Evolutionary conservation across 148 eudicot species (phyloP).

Genomic region (Silene uniflora): DNA sequence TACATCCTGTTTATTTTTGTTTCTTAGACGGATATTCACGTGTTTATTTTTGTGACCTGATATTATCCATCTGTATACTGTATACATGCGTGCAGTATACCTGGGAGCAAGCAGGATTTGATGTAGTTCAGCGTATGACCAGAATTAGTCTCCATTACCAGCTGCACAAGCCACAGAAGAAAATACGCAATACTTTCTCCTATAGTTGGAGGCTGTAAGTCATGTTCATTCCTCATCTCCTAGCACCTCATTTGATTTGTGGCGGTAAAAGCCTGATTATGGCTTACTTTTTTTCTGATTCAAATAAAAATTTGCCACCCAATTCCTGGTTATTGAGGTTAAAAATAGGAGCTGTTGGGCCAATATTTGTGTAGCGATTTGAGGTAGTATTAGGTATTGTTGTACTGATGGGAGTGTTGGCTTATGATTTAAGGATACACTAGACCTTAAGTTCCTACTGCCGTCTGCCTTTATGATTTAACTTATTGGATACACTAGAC

Average conservation of each 20-base stretch:
- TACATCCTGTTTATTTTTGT: too few species aligned
- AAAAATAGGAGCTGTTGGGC: background rate
- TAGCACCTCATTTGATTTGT: background rate
- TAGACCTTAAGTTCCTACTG: too few species aligned
- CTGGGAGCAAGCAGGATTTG: slow-evolving; percentile 98
- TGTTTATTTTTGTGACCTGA: background rate
- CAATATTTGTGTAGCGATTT: background rate
- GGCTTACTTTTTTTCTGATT: background rate
- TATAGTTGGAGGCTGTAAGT: slow-evolving; percentile 99
- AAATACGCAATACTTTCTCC: slow-evolving; percentile 82
- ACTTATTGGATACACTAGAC: too few species aligned
- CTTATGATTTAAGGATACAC: background rate
- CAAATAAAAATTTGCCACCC: background rate
- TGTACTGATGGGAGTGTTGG: background rate
- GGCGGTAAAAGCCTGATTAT: background rate
- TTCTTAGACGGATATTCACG: background rate
- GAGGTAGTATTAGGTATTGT: background rate
- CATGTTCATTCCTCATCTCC: background rate
- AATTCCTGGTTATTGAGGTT: background rate
- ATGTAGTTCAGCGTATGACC: slow-evolving; percentile 77
- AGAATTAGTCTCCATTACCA: slow-evolving; percentile 90
- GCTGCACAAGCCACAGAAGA: slow-evolving; percentile 61
- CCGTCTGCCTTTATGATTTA: too few species aligned
- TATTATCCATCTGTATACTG: background rate
- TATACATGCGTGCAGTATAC: slow-evolving; percentile 44